Evolutionary conservation across 83 land plant genomes (phyloP), one percentile per base, ranked within the genome.

Genomic region (Picea abies): DNA sequence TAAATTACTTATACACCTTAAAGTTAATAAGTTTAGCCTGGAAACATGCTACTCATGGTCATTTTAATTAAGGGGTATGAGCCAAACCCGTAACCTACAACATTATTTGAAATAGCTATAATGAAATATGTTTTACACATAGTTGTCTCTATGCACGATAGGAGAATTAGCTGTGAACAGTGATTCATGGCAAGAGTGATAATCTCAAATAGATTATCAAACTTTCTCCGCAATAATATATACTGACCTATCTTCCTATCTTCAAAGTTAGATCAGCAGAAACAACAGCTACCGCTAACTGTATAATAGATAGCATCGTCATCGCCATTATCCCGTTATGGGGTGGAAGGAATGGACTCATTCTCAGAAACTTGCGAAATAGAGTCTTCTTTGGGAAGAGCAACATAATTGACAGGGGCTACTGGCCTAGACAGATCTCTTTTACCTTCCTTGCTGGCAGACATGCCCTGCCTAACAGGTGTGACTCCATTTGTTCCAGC

Each of bases 301-400:
- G 49, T 3, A 37, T 72, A 20, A 47, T 71, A 41, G 44, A 39
- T 47, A 7, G 52, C 23, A 39, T 20, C 44, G 20, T 49, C 56
- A 72, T 37, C 5, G 77, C 41, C 25, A 73, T 47, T n/a, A 47
- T 44, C 10, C 23, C 19, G 25, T 87, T 81, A 91, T 17, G 93
- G 93, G 67, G 93, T 81, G 81, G 83, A 81, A 15, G 87, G 81
- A 83, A 75, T 79, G 5, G 88, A 63, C 1, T 89, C 93, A 22
- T 78, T 76, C 12, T 84, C 88, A 17, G 95, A 90, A 39, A 90
- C 80, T 69, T 88, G 91, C 15, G 95, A 93, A 60, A 86, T 73
- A 41, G 90, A 85, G 78, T 93, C 95, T n/a, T 93, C 95, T 80
- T 93, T 93, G 0, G 92, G 82, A 1, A 93, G 89, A 69, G 95